Base-by-base conservation (phyloP, 257 asterid genomes). In the Ligustrum vulgare region DNA sequence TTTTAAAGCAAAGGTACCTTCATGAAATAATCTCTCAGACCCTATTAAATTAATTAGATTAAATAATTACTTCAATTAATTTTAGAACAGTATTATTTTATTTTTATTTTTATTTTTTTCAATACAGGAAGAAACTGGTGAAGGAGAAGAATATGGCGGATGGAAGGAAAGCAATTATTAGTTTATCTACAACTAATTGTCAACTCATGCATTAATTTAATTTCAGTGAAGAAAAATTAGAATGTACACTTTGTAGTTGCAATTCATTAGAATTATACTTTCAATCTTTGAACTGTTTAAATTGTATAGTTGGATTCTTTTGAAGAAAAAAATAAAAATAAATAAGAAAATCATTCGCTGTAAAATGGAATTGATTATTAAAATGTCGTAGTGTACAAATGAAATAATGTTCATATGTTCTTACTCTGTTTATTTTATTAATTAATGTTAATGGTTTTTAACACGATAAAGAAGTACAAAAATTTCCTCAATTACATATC, bases 1-100 rank as follows among this genome's bases (percentile, higher is more conserved):
- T 41, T 91, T 88, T 45, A 85, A 80, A 16, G 67, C 80, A 1
- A 74, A 84, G 92, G 97, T 89, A 51, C 28, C 23, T 54, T 4
- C 8, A 16, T n/a, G 8, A 16, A 4, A 54, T 54, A 54, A n/a
- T 54, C 63, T n/a, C 25, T 5, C 25, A n/a, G n/a, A 54, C 62
- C 13, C 54, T 3, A 45, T 13, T 18, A 43, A 43, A 45, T 45
- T 45, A 13, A 7, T 37, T 1, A 1, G 0, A 37, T 37, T 12
- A 37, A 37, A 37, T 37, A 37, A 37, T 37, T 37, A 37, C 6
- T 37, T 37, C 15, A 39, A 11, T 13, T 45, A 13, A 4, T 45
- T 1, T 41, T 4, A 4, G 13, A 6, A 45, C 20, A 45, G 4
- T 13, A 45, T 13, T 15, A 45, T 34, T 4, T 54, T n/a, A n/a